Base-by-base conservation (phyloP, 2,329 filamentous ascomycete genomes). In the Clonostachys rosea region DNA sequence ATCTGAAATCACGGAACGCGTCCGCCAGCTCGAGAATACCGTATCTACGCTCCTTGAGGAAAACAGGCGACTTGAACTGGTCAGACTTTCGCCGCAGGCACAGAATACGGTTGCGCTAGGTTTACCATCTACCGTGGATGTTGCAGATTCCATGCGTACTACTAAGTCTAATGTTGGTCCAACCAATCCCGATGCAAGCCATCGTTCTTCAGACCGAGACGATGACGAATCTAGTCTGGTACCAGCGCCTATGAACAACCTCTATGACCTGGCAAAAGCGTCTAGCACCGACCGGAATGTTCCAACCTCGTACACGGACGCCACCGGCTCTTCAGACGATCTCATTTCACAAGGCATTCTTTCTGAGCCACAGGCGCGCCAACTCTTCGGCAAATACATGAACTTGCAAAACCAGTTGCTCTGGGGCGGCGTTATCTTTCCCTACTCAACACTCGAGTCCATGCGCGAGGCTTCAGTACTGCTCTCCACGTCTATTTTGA, bases 311-410 rank as follows among this genome's bases (percentile, higher is more conserved):
- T 54, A 14, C 50, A 49, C n/a, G 48, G 20, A 20, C 20, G 5
- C 18, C 18, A 6, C 52, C n/a, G 50, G 52, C 43, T 48, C 52
- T 13, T 45, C 50, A 10, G 41, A 47, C 18, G 52, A 58, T 37
- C 47, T 58, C 20, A 55, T 57, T 34, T 48, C 43, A 35, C 55
- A 52, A 35, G 55, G 52, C 1, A 46, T 53, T 13, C 20, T 56
- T 2, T 44, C 49, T 6, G 7, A 52, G 13, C 43, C 47, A 4
- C 51, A 58, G 34, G 55, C 55, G 12, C 53, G 55, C n/a, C 47
- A 49, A 6, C 51, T 58, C 16, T 56, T 54, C 36, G 43, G 50
- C n/a, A 49, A 54, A 45, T 58, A 54, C 44, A 40, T 50, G 16
- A 43, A 49, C 24, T 46, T 50, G n/a, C 51, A 57, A 36, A 56